A percentile compares a stretch with the other conserved stretches of the same genome.
These are phyloP conservation scores for Perkinsus marinus DNA, from an alignment of 169 alveolate genomes.

Conservation along the genomic window DNA sequence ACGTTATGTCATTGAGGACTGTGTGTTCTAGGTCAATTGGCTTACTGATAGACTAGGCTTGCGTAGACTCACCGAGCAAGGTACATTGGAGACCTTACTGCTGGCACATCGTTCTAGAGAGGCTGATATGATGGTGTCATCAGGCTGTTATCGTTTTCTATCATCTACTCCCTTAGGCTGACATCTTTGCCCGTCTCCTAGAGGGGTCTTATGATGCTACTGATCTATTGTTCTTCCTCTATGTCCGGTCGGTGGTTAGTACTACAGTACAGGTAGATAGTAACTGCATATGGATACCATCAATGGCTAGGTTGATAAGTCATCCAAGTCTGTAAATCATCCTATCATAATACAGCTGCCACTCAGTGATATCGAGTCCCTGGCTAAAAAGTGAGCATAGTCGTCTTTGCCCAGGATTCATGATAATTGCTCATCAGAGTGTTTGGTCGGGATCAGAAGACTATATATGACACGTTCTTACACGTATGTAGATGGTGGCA, in stretches of 20 bases:
- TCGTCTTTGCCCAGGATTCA: background rate
- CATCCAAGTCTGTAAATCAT: background rate
- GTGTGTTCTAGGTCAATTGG: background rate
- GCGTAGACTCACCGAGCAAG: background rate
- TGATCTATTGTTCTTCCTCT: background rate
- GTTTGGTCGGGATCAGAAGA: background rate
- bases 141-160: background rate
- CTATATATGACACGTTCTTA: background rate
- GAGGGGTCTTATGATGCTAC: background rate
- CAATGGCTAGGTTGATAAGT: background rate
- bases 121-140: background rate
- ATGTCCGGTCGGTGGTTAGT: background rate
- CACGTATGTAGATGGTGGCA: background rate
- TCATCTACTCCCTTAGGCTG: background rate
- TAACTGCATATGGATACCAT: background rate
- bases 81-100: background rate
- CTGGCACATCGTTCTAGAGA: background rate
- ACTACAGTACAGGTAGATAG: background rate
- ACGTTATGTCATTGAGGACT: too few relatives aligned
- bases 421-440: background rate
- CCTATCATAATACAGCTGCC: background rate
- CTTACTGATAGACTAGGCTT: background rate
- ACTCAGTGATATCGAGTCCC: background rate
- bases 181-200: background rate
- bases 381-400: background rate